phyloP scores from a whole-genome alignment of 2,329 filamentous ascomycete genomes.

The Onygena corvina region DNA sequence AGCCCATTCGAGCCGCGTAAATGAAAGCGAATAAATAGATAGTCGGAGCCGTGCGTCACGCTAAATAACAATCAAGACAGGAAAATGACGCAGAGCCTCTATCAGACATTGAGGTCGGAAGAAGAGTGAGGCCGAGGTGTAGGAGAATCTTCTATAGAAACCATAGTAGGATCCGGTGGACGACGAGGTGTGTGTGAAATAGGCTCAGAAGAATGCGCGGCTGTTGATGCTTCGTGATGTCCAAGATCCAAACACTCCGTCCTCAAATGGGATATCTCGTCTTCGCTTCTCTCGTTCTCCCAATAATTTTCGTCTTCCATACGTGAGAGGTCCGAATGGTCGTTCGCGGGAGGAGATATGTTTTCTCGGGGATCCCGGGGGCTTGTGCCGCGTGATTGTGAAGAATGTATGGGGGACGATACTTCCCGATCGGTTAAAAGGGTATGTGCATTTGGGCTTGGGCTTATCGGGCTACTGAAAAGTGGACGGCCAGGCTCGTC shows the following conservation, averaged over 20 bases:
- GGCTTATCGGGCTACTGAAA: neutral
- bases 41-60: neutral
- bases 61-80: slow-evolving; percentile 1
- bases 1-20: too few relatives aligned
- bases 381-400: neutral
- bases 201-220: neutral
- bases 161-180: neutral
- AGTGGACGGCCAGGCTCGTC: slow-evolving; percentile 6
- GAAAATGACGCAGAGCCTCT: neutral
- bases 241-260: neutral
- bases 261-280: neutral
- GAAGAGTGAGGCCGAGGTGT: neutral
- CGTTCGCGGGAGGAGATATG: neutral
- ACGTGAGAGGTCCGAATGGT: neutral
- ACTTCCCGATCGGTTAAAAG: neutral
- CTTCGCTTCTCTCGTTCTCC: neutral
- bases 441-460: neutral
- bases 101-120: neutral
- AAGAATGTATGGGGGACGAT: neutral
- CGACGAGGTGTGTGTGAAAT: too few relatives aligned
- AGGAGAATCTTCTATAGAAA: neutral
- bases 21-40: neutral
- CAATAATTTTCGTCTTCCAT: neutral
- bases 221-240: neutral
- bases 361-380: neutral